Base-by-base conservation (phyloP, 352 stramenopile species). In the Phytophthora podocarpi region DNA sequence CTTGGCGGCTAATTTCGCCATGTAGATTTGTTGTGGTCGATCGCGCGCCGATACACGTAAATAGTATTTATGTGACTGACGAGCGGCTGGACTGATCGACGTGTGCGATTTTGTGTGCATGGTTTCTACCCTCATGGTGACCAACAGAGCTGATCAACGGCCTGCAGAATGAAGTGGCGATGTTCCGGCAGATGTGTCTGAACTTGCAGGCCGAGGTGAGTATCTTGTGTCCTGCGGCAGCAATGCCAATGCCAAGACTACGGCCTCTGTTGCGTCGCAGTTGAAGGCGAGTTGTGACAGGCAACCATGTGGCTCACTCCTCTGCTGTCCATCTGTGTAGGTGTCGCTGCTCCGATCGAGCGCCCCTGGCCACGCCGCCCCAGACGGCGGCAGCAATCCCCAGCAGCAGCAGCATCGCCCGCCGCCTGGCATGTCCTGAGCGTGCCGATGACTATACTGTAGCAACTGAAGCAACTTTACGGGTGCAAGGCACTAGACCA, bases 121-220 rank as follows among this genome's bases (percentile, higher is more conserved):
- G 63, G 37, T 58, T 58, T 62, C 37, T 71, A 47, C 39, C 1
- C 34, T 52, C 18, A 49, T 35, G 46, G 42, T 60, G 30, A 69
- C 37, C 41, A 50, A 32, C 52, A 87, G 82, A 85, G 35, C 78
- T 91, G 41, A 85, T 91, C 55, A 72, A 45, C 13, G 60, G 76
- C 2, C 74, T 93, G 27, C 80, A 90, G 67, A 88, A 91, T 65
- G 85, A 93, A 70, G 78, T 91, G 51, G 64, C 80, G 24, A 89
- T 93, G 79, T 91, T 91, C 54, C 82, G 80, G 39, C 78, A 91
- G 57, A 90, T 93, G 78, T 93, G 85, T 63, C 63, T 91, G 41
- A 91, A 82, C 54, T 72, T 91, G 32, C 85, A 93, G 67, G 59
- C 75, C 24, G 80, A 93, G 76, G 85, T 93, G 51, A 67, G 74